Conservation (phyloP, 306 rosid species). For the Glycine latifolia region DNA sequence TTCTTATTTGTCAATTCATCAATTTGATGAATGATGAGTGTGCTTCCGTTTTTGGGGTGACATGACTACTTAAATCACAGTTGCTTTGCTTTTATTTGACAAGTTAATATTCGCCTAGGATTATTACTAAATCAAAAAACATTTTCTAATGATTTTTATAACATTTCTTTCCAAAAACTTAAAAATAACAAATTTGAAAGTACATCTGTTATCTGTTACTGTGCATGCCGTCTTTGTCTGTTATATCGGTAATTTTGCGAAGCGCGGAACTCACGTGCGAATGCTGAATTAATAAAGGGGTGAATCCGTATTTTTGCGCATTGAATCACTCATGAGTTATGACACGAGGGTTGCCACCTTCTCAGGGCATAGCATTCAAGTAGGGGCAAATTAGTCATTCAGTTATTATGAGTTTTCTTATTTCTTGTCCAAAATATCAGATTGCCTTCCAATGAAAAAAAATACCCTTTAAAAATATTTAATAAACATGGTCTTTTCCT, state of each 20-base stretch:
- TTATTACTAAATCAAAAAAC: not conserved
- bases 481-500: too few species aligned
- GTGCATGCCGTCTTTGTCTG: not conserved
- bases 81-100: too few species aligned
- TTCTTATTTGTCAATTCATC: too few species aligned
- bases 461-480: too few species aligned
- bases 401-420: too few species aligned
- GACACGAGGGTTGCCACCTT: slow-evolving; percentile 14
- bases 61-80: too few species aligned
- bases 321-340: slow-evolving; percentile 1
- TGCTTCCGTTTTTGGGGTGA: too few species aligned
- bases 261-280: slow-evolving; percentile 47
- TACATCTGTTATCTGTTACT: not conserved
- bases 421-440: too few species aligned
- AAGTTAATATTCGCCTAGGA: not conserved
- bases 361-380: not conserved
- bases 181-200: not conserved
- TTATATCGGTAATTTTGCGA: not conserved
- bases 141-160: not conserved
- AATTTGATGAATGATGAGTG: too few species aligned
- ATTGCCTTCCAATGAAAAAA: too few species aligned
- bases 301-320: slow-evolving; percentile 1
- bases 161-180: not conserved
- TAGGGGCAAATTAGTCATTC: too few species aligned
- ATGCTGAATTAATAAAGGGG: slow-evolving; percentile 33